Base-by-base conservation (phyloP, 768 basidiomycete species). In the Dacryopinax primogenitus region DNA sequence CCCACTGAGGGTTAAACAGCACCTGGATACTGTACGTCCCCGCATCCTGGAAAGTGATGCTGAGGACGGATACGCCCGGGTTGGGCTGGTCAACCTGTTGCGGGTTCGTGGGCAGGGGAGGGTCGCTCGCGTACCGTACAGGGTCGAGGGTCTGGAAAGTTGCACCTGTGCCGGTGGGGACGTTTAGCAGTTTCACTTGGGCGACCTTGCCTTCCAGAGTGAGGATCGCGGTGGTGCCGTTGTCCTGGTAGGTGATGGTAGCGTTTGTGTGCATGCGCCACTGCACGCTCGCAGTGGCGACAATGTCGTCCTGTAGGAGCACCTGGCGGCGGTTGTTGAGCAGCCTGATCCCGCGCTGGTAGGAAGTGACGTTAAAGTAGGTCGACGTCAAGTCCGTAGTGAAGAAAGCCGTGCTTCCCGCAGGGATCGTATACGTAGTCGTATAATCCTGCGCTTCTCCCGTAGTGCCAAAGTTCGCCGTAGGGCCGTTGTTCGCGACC, bases 251-350 rank as follows among this genome's bases (percentile, higher is more conserved):
- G 16, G 74, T 64, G 67, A 82, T 71, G 2, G 92, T 91, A 12
- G 95, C 94, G 76, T 98, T 98, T 65, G 95, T 97, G 76, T 98
- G 93, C 81, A 90, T 89, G 58, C 92, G 85, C 95, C 95, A 96
- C 77, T 86, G 82, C 51, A 96, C 74, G 23, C 79, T 69, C 15
- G 68, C 71, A 4, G 74, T 78, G 34, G 80, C 74, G 1, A 85
- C 77, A 71, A 97, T 86, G 72, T 99, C 96, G 76, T 97, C 95
- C 74, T 95, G 95, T 51, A 99, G 73, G 16, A 99, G 83, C 15
- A 97, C 86, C 76, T 97, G 96, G 67, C 81, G 82, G 67, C 96
- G 85, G 36, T 77, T 79, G 75, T 98, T 98, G 68, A 97, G 71
- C 66, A 86, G 72, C 58, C 92, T 88, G 63, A 93, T 78, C 62